Evolutionary conservation across 345 rosid genomes (phyloP).

Genomic region (Noccaea bulbosa): DNA sequence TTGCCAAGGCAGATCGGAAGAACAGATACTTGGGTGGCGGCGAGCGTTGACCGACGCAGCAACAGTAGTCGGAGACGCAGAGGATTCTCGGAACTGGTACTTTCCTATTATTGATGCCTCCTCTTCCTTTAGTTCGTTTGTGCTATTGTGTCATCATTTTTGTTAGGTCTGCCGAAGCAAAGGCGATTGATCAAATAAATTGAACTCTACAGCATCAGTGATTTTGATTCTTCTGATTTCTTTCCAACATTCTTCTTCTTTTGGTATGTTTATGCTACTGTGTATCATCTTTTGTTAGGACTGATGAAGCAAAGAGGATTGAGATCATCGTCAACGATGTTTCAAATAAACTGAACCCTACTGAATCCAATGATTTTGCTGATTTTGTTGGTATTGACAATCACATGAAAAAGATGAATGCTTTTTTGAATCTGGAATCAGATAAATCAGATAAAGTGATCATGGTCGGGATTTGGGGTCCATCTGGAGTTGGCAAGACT

Average conservation of each 20-base stretch:
- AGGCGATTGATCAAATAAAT: too few relatives aligned
- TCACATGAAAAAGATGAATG: conserved; percentile 2
- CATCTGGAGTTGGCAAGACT: conserved; percentile 22
- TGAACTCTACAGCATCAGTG: too few relatives aligned
- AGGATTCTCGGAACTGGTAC: conserved; percentile 19
- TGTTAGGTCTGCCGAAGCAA: too few relatives aligned
- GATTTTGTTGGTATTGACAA: conserved; percentile 7
- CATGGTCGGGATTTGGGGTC: conserved; percentile 21
- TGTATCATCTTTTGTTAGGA: conserved; percentile 2
- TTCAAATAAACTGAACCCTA: not conserved
- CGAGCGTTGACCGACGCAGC: conserved; percentile 12
- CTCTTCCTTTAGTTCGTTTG: not conserved
- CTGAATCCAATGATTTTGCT: conserved; percentile 1
- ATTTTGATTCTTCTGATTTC: too few relatives aligned
- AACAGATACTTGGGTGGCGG: conserved; percentile 1
- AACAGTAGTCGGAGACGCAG: conserved; percentile 14
- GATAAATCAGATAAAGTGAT: not conserved
- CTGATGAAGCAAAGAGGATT: conserved; percentile 17
- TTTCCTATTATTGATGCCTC: not conserved
- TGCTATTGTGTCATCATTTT: too few relatives aligned
- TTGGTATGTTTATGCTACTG: not conserved
- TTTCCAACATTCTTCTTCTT: too few relatives aligned
- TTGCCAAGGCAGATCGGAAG: not conserved
- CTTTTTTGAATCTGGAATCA: not conserved
- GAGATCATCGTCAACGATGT: conserved; percentile 16